These are phyloP conservation scores for Capsella rubella DNA, from an alignment of 441 rosid genomes.

Conservation along the genomic window DNA sequence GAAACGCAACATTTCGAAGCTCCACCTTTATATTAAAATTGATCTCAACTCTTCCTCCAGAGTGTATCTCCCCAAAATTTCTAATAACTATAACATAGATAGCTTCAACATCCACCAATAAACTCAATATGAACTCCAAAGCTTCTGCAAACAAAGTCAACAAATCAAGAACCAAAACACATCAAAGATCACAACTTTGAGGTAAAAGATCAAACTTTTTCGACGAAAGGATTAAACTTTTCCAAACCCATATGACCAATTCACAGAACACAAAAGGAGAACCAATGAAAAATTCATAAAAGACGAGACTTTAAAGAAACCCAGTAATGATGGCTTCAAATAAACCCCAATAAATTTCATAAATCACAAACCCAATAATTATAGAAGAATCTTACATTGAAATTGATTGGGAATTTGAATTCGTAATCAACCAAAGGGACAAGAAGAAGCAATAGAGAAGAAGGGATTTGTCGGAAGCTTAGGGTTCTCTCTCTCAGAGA, in stretches of 20 bases:
- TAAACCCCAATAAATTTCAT: constrained; percentile 1
- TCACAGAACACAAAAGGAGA: no score
- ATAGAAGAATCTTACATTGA: no score
- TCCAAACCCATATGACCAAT: not conserved
- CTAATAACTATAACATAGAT: not conserved
- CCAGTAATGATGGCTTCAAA: not conserved
- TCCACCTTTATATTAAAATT: constrained; percentile 1
- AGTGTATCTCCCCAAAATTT: not conserved
- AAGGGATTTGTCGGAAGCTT: no score
- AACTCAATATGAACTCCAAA: constrained; percentile 4
- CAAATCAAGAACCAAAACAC: not conserved
- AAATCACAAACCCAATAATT: not conserved
- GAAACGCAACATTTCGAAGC: constrained; percentile 28
- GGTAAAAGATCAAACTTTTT: not conserved
- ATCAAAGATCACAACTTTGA: not conserved
- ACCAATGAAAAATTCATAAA: not conserved
- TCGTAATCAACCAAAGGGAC: no score
- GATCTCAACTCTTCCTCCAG: constrained; percentile 12
- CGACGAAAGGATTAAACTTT: not conserved
- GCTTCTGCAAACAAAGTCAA: constrained; percentile 4
- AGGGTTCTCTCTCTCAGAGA: no score
- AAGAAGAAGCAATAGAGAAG: no score
- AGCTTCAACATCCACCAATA: constrained; percentile 1
- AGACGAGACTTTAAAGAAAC: not conserved
- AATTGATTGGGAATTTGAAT: no score